A percentile compares a stretch with the other conserved stretches of the same genome.
Conservation (phyloP, 2,329 filamentous ascomycete species). For the Blumeria hordei region DNA sequence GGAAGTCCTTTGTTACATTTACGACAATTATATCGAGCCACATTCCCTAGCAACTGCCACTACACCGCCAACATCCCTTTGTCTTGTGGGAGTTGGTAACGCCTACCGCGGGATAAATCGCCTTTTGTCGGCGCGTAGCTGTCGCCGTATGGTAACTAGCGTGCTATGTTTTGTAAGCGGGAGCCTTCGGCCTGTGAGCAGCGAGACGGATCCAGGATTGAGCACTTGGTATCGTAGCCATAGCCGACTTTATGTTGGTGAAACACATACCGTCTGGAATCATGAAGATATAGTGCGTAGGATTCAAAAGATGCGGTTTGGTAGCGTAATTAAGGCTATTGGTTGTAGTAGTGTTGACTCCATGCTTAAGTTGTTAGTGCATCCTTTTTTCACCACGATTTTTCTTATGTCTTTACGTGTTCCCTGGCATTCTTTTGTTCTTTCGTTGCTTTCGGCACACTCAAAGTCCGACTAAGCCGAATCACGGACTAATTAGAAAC, state of each 20-base stretch:
- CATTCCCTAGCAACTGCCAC: constrained; percentile 15
- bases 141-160: constrained; percentile 42
- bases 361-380: not conserved
- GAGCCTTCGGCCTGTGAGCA: constrained; percentile 51
- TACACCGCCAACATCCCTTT: constrained; percentile 46
- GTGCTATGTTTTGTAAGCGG: constrained; percentile 66
- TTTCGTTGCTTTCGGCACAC: constrained; percentile 16
- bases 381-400: not conserved
- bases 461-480: constrained; percentile 25
- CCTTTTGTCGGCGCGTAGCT: constrained; percentile 50
- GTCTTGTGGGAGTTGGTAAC: constrained; percentile 74
- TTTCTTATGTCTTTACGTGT: not conserved
- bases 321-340: constrained; percentile 24
- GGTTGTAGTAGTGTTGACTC: constrained; percentile 16
- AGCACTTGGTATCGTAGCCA: constrained; percentile 66
- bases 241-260: constrained; percentile 55
- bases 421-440: constrained; percentile 15
- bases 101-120: constrained; percentile 67
- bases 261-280: constrained; percentile 52
- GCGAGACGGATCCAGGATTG: constrained; percentile 49
- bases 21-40: constrained; percentile 83
- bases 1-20: constrained; percentile 64
- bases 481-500: constrained; percentile 2
- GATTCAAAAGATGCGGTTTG: constrained; percentile 34
- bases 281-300: constrained; percentile 34